Percentiles rank a stretch among this genome's conserved stretches.
phyloP scores from a whole-genome alignment of 78 protist species.

The Emiliania huxleyi region DNA sequence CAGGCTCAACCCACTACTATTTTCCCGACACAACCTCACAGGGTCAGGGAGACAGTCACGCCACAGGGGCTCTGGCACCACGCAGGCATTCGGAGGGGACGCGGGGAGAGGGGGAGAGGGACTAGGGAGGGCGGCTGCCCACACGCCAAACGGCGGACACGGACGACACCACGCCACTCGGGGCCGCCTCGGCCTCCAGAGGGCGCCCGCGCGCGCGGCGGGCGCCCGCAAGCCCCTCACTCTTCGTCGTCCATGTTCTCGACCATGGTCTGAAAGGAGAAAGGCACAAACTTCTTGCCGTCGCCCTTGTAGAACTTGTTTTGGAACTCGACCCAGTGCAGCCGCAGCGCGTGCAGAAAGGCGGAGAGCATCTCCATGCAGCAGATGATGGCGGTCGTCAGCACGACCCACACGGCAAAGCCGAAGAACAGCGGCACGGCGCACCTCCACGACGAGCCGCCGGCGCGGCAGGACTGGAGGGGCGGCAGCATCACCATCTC shows the following conservation, averaged over 20 bases:
- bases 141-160: too few species aligned
- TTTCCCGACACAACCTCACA: too few species aligned
- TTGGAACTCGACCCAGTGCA: constrained; percentile 99
- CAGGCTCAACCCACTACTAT: too few species aligned
- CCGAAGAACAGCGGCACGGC: not conserved
- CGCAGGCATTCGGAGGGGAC: too few species aligned
- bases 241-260: not conserved
- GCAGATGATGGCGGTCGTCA: constrained; percentile 89
- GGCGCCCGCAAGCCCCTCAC: not conserved
- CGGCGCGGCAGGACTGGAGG: not conserved
- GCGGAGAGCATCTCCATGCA: constrained; percentile 98
- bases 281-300: not conserved
- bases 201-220: too few species aligned
- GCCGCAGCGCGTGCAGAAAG: constrained; percentile 99
- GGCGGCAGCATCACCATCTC: not conserved
- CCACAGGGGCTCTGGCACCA: too few species aligned
- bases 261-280: not conserved
- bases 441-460: not conserved
- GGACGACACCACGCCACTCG: too few species aligned
- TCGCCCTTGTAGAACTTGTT: constrained; percentile 73
- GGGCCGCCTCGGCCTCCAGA: too few species aligned
- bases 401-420: constrained; percentile 77
- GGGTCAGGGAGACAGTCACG: too few species aligned
- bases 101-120: too few species aligned
- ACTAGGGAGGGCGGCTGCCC: too few species aligned